phyloP scores from a whole-genome alignment of 176 grass and related monocot species.

The Triticum urartu region DNA sequence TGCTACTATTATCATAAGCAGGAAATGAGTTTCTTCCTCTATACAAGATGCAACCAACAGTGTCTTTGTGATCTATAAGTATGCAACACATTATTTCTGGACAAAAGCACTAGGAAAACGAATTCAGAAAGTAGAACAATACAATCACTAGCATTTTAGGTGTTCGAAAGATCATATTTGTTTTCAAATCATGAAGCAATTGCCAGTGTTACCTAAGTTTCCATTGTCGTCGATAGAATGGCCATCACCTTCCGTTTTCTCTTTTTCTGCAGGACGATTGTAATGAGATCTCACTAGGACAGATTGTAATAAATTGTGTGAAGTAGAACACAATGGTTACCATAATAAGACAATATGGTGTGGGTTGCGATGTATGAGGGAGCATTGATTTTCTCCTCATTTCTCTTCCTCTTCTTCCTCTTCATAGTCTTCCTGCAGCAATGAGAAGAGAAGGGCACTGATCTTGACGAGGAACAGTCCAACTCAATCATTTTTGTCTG shows the following conservation, averaged over 20 bases:
- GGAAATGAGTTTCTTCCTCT: not conserved
- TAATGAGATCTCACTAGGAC: slow-evolving; percentile 19
- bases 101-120: not conserved
- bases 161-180: slow-evolving; percentile 2
- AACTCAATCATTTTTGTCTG: slow-evolving; percentile 91
- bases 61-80: not conserved
- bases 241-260: slow-evolving; percentile 70
- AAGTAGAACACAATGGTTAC: slow-evolving; percentile 45
- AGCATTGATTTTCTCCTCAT: slow-evolving; percentile 52
- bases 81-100: not conserved
- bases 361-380: slow-evolving; percentile 74
- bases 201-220: slow-evolving; percentile 45
- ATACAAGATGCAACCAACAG: not conserved
- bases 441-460: slow-evolving; percentile 65
- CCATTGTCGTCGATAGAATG: slow-evolving; percentile 74
- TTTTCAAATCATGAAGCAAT: slow-evolving; percentile 17
- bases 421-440: slow-evolving; percentile 77
- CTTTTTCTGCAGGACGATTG: slow-evolving; percentile 53
- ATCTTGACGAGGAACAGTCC: slow-evolving; percentile 79
- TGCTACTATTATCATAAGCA: not conserved
- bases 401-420: slow-evolving; percentile 74
- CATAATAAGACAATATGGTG: slow-evolving; percentile 79
- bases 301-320: slow-evolving; percentile 25
- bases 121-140: not conserved
- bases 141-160: not conserved